phyloP scores from a whole-genome alignment of 371 early-diverging fungal genomes.

The Lichtheimia ornata region DNA sequence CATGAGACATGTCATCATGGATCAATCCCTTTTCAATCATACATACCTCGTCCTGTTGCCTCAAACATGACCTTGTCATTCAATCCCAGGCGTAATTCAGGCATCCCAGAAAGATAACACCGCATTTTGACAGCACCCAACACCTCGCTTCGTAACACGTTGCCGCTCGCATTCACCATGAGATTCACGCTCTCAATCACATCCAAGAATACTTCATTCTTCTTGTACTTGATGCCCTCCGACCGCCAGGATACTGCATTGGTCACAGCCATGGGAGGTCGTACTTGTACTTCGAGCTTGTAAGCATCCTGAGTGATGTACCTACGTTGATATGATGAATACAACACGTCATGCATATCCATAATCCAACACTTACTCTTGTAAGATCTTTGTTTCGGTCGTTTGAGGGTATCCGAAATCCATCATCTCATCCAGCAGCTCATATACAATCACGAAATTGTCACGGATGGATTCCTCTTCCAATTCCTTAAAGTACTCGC shows the following conservation, averaged over 20 bases:
- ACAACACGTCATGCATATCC: no score
- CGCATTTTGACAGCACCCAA: slow-evolving; percentile 97
- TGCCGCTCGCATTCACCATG: slow-evolving; percentile 91
- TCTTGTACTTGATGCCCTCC: slow-evolving; percentile 95
- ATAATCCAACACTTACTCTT: slow-evolving; percentile 60
- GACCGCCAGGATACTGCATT: slow-evolving; percentile 98
- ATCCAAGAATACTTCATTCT: slow-evolving; percentile 98
- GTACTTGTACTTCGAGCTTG: slow-evolving; percentile 86
- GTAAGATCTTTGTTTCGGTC: slow-evolving; percentile 95
- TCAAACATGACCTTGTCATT: slow-evolving; percentile 99
- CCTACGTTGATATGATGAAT: no score
- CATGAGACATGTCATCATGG: no score
- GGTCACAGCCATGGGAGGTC: slow-evolving; percentile 97
- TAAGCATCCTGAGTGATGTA: slow-evolving; percentile 97
- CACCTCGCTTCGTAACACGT: slow-evolving; percentile 94
- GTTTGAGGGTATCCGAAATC: slow-evolving; percentile 99
- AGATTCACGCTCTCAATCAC: slow-evolving; percentile 97
- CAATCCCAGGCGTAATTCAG: slow-evolving; percentile 95
- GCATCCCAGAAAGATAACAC: slow-evolving; percentile 96
- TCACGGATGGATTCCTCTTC: slow-evolving; percentile 98
- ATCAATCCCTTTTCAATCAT: background rate
- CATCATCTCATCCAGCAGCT: slow-evolving; percentile 99
- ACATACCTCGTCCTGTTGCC: slow-evolving; percentile 83
- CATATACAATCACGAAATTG: slow-evolving; percentile 93
- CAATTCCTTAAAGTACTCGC: slow-evolving; percentile 96